Percentiles rank a stretch among this genome's conserved stretches.
phyloP scores from a whole-genome alignment of 1,284 basidiomycete species.

The Bjerkandera adusta region DNA sequence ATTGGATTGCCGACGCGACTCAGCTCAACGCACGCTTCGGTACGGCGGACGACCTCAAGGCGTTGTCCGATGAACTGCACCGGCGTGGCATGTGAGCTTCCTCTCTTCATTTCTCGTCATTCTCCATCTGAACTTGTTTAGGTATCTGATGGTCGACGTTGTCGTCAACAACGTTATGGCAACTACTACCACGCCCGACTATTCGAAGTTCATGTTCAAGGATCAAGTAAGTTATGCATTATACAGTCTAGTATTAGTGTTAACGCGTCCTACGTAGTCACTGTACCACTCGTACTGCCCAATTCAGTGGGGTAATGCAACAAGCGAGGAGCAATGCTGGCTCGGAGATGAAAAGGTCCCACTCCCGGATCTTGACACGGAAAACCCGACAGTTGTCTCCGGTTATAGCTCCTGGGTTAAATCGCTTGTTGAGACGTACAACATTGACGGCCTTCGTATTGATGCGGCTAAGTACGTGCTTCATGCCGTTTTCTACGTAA shows the following conservation, averaged over 20 bases:
- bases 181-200: slow-evolving; percentile 51
- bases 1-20: slow-evolving; percentile 65
- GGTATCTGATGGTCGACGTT: slow-evolving; percentile 79
- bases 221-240: slow-evolving; percentile 37
- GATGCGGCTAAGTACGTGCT: slow-evolving; percentile 62
- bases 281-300: slow-evolving; percentile 69
- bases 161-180: slow-evolving; percentile 78
- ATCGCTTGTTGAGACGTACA: slow-evolving; percentile 60
- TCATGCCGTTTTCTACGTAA: background rate
- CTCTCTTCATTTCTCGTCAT: background rate
- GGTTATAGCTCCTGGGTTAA: slow-evolving; percentile 65
- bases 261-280: slow-evolving; percentile 31
- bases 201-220: slow-evolving; percentile 64
- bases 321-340: slow-evolving; percentile 75
- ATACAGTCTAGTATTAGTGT: too few relatives aligned
- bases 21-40: slow-evolving; percentile 73
- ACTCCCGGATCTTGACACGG: slow-evolving; percentile 74
- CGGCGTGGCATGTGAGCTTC: slow-evolving; percentile 59
- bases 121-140: slow-evolving; percentile 18
- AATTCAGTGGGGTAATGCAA: slow-evolving; percentile 63
- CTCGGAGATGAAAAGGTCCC: slow-evolving; percentile 68
- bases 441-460: slow-evolving; percentile 75
- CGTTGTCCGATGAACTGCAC: slow-evolving; percentile 65
- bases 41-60: slow-evolving; percentile 67
- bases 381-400: slow-evolving; percentile 54